Evolutionary conservation across 208 protist species (phyloP), one percentile per base, ranked within the genome.

Genomic region (Trypanosoma platydactyli): DNA sequence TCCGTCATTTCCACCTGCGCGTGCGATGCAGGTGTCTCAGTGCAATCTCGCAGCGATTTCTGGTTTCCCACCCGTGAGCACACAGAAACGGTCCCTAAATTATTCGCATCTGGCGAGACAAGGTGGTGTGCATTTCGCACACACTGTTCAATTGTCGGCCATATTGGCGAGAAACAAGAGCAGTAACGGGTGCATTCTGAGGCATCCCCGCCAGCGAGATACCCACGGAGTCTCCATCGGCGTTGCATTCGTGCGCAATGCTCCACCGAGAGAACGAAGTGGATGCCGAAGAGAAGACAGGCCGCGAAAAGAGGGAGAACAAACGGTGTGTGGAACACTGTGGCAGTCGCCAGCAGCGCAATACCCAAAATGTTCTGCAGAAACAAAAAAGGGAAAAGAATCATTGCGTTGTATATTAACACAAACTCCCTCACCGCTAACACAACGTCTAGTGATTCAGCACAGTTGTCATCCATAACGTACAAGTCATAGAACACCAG

Each of bases 401-500:
- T 72, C 45, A 86, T 55, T 2, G 64, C 53, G 27, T 80, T 86
- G 64, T 88, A 86, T 7, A 91, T 48, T 41, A 65, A 54, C 30
- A 86, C 75, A 0, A 76, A 68, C 51, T 86, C 77, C 11, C 51
- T 59, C 38, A 83, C 35, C 7, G 64, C 62, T 3, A 25, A 52
- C 1, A 56, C 48, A 27, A 42, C 40, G 0, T 30, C 44, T 5
- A 54, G 48, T 13, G 44, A 64, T 15, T 35, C 38, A 5, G 44
- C 44, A 20, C 52, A 56, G 9, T 59, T 41, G 9, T 68, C 35
- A 1, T 64, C 33, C 16, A 82, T 53, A 16, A 73, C 12, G 51
- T 77, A 80, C 5, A 91, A 40, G 52, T 86, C 82, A 53, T 76
- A 73, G 54, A 86, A 91, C 68, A 88, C 69, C 48, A 88, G 55